Conservation (phyloP, 345 rosid genomes). For the Citrus inodora region DNA sequence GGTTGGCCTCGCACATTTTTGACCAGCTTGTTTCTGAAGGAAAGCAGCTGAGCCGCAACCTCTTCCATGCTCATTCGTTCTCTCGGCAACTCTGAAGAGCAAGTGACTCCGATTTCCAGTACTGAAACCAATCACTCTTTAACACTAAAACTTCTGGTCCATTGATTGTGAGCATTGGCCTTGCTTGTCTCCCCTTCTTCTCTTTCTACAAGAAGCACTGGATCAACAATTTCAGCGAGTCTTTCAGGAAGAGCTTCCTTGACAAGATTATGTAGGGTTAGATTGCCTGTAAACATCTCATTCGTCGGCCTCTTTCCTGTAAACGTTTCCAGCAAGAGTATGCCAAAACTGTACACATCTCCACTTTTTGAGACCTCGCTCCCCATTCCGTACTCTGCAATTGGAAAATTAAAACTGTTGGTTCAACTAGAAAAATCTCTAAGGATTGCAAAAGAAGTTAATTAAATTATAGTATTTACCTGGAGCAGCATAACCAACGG, state of each 20-base stretch:
- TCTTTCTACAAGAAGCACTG: constrained; percentile 9
- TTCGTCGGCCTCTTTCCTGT: constrained; percentile 25
- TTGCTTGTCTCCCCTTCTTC: not conserved
- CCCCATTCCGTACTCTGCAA: not conserved
- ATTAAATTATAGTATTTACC: constrained; percentile 1
- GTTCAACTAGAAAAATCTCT: too few species aligned
- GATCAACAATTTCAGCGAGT: not conserved
- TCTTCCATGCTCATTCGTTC: constrained; percentile 8
- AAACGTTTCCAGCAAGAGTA: constrained; percentile 29
- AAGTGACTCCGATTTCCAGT: constrained; percentile 21
- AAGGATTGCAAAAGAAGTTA: too few species aligned
- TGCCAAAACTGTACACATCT: constrained; percentile 32
- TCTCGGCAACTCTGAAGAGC: constrained; percentile 13
- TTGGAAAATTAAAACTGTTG: too few species aligned
- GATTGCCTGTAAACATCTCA: not conserved
- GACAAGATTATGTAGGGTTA: too few species aligned
- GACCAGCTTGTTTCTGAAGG: not conserved
- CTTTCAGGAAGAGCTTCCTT: too few species aligned
- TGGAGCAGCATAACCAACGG: constrained; percentile 23
- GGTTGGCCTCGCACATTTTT: not conserved
- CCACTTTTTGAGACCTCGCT: constrained; percentile 17
- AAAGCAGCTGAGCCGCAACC: not conserved
- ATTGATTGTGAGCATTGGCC: not conserved
- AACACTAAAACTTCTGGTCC: not conserved
- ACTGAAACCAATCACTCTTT: constrained; percentile 3